phyloP scores from a whole-genome alignment of 2,329 filamentous ascomycete genomes.

The Cercospora zeae-maydis region DNA sequence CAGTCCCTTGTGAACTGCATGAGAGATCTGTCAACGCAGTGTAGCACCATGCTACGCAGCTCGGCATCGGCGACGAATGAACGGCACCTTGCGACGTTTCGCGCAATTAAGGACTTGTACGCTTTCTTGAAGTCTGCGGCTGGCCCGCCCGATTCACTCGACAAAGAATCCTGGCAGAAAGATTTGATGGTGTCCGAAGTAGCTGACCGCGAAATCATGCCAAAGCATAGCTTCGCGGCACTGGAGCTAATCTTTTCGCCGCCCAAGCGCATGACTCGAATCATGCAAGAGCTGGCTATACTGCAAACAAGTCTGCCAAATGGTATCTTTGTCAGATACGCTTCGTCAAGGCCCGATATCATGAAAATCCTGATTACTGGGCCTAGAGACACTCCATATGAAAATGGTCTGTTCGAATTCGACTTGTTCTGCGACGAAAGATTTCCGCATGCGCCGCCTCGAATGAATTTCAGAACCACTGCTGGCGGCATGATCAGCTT shows the following conservation, averaged over 20 bases:
- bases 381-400: conserved; percentile 57
- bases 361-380: conserved; percentile 57
- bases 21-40: conserved; percentile 34
- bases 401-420: conserved; percentile 57
- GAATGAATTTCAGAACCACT: conserved; percentile 53
- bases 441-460: conserved; percentile 51
- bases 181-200: conserved; percentile 38
- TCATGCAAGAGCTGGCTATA: conserved; percentile 55
- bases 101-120: conserved; percentile 10
- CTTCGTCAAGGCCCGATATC: conserved; percentile 55
- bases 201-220: conserved; percentile 40
- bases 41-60: conserved; percentile 34
- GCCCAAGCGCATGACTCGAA: conserved; percentile 47
- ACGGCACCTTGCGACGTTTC: conserved; percentile 27
- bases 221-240: conserved; percentile 28
- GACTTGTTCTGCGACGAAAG: conserved; percentile 50
- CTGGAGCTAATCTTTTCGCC: conserved; percentile 10
- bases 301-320: conserved; percentile 49
- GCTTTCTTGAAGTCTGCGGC: conserved; percentile 10
- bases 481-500: conserved; percentile 50
- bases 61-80: not conserved
- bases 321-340: conserved; percentile 55
- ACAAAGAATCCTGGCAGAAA: conserved; percentile 27
- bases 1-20: conserved; percentile 32
- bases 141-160: not conserved